Evolutionary conservation across 352 stramenopile genomes (phyloP), one percentile per base, ranked within the genome.

Genomic region (Phytophthora europaea): DNA sequence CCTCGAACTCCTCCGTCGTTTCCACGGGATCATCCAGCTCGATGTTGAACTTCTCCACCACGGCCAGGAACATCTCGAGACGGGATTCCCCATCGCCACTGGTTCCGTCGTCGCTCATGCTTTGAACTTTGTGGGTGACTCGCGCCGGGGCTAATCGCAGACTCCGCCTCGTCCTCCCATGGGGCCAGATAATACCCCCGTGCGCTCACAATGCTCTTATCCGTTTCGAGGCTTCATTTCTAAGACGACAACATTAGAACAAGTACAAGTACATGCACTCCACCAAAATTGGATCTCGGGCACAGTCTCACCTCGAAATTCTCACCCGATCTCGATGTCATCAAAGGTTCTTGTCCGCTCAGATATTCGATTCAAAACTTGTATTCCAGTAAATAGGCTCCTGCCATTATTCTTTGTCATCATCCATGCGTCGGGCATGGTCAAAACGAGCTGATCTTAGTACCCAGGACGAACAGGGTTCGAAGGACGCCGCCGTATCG

Each of bases 1-100:
- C 75, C 0, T 92, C 79, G 20, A 94, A 87, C 26, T 93, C 89
- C 36, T 89, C 80, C 6, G 80, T 47, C 9, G 82, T 86, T 68
- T 91, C 82, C 13, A 93, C 72, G 0, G 80, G 70, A 79, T 94
- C 79, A 26, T 94, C 83, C 31, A 97, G 55, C 0, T 95, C 89
- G 40, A 96, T 73, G 48, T 84, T 73, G 67, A 88, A 87, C 62
- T 88, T 90, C 61, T 92, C 82, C n/a, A 92, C 76, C 52, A 88
- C 83, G 38, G 79, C 76, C 56, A 83, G 68, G 68, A 91, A 93
- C 47, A 78, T 73, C 45, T 81, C 79, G 28, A 91, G 65, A 22
- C 75, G 79, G 26, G 75, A 62, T 18, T 80, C 68, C 34, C 62
- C 45, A 22, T 82, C 70, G 23, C 61, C 66, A 60, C 61, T 76